Conservation (phyloP, 2,329 filamentous ascomycete genomes). For the Aspergillus sp. region DNA sequence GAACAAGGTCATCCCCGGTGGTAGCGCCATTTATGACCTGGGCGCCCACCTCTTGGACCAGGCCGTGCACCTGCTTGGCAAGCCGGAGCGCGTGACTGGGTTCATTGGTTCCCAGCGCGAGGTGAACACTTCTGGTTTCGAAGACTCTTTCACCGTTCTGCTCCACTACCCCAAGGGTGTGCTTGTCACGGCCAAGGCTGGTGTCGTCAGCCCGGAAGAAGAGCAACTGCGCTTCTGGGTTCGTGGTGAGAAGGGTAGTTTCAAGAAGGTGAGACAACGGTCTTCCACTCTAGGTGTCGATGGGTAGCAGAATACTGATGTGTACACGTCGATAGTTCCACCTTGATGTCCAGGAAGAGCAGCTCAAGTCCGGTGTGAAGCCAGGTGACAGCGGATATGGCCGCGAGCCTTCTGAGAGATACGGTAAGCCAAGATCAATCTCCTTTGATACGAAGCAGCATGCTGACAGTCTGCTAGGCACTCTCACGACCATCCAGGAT, state of each 20-base stretch:
- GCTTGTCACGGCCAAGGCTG: slow-evolving; percentile 69
- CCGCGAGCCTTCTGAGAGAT: slow-evolving; percentile 59
- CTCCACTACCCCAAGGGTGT: slow-evolving; percentile 66
- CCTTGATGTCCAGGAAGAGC: slow-evolving; percentile 75
- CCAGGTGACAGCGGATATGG: slow-evolving; percentile 67
- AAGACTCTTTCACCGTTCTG: slow-evolving; percentile 61
- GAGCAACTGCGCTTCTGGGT: slow-evolving; percentile 77
- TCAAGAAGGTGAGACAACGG: slow-evolving; percentile 59
- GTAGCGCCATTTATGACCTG: slow-evolving; percentile 71
- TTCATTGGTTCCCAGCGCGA: slow-evolving; percentile 68
- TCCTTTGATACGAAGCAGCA: not conserved
- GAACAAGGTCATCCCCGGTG: slow-evolving; percentile 63
- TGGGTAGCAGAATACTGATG: not conserved
- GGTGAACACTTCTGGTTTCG: slow-evolving; percentile 53
- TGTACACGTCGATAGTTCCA: slow-evolving; percentile 41
- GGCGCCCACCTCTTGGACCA: slow-evolving; percentile 78
- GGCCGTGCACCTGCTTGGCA: slow-evolving; percentile 68
- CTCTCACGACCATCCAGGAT: slow-evolving; percentile 58
- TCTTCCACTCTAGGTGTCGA: not conserved
- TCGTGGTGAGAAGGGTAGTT: slow-evolving; percentile 71
- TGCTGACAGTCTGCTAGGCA: slow-evolving; percentile 25
- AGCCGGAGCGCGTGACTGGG: slow-evolving; percentile 67
- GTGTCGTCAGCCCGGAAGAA: slow-evolving; percentile 67
- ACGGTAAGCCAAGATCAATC: slow-evolving; percentile 47
- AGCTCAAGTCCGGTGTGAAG: slow-evolving; percentile 65